Conservation (phyloP, 768 basidiomycete species). For the Tricholoma furcatifolium region DNA sequence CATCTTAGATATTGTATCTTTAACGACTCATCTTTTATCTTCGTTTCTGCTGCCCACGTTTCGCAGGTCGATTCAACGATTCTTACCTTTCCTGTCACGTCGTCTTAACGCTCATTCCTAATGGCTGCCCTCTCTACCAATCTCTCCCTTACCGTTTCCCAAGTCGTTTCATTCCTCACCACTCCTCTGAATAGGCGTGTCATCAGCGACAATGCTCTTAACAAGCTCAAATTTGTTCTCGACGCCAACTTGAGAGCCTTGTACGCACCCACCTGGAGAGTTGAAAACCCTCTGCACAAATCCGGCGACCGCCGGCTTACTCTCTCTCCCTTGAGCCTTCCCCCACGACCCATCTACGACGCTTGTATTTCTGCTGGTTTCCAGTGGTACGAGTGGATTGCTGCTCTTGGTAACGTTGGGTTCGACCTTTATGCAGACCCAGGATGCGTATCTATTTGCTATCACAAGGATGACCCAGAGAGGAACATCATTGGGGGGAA, state of each 20-base stretch:
- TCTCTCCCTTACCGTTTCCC: slow-evolving; percentile 68
- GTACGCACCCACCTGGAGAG: slow-evolving; percentile 66
- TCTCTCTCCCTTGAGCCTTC: slow-evolving; percentile 65
- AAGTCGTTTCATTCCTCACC: slow-evolving; percentile 74
- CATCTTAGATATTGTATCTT: slow-evolving; percentile 8
- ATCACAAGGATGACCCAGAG: slow-evolving; percentile 34
- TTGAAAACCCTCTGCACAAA: slow-evolving; percentile 61
- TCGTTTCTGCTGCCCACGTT: slow-evolving; percentile 29
- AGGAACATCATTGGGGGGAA: slow-evolving; percentile 26
- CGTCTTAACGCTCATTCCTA: slow-evolving; percentile 21
- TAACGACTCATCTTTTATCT: slow-evolving; percentile 20
- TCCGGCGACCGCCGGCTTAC: slow-evolving; percentile 75
- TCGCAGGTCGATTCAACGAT: slow-evolving; percentile 63
- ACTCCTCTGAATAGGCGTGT: slow-evolving; percentile 49
- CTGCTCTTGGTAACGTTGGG: slow-evolving; percentile 62
- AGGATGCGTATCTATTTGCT: slow-evolving; percentile 70
- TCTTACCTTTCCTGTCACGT: slow-evolving; percentile 14
- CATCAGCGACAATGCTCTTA: slow-evolving; percentile 58
- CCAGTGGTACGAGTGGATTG: slow-evolving; percentile 83
- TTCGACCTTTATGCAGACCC: slow-evolving; percentile 84
- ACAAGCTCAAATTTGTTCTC: slow-evolving; percentile 66
- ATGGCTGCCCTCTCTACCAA: slow-evolving; percentile 39
- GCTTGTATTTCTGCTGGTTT: slow-evolving; percentile 69
- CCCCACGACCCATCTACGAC: slow-evolving; percentile 69
- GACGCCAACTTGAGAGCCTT: slow-evolving; percentile 72